These are phyloP conservation scores for Prunella vulgaris DNA, from an alignment of 257 asterid species.

Conservation along the genomic window DNA sequence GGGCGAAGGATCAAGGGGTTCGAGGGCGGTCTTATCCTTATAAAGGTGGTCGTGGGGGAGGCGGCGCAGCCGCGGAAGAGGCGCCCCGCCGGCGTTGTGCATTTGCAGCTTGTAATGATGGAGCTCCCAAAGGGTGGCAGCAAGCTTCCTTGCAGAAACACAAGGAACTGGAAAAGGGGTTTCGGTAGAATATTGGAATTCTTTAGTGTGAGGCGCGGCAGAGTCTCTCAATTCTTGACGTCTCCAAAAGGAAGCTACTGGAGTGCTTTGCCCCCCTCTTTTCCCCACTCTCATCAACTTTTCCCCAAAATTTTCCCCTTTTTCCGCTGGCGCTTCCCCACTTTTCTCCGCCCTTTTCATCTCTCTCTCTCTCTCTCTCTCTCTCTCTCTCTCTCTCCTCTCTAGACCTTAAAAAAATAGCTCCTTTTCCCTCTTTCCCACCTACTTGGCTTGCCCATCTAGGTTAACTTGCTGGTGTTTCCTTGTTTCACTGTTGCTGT, in stretches of 20 bases:
- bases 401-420: conserved; percentile 23
- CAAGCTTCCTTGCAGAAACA: conserved; percentile 84
- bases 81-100: conserved; percentile 46
- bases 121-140: conserved; percentile 79
- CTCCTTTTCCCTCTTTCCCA: conserved; percentile 25
- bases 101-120: conserved; percentile 52
- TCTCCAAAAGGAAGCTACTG: conserved; percentile 71
- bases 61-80: conserved; percentile 65
- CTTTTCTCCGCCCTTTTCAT: conserved; percentile 72
- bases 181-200: conserved; percentile 22
- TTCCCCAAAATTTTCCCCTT: conserved; percentile 67
- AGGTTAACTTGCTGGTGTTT: conserved; percentile 39
- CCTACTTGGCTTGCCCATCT: conserved; percentile 33
- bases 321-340: conserved; percentile 62
- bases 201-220: not conserved
- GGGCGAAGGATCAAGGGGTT: conserved; percentile 63
- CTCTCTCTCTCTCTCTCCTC: conserved; percentile 35
- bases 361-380: conserved; percentile 34
- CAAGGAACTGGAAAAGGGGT: conserved; percentile 27
- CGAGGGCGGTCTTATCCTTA: conserved; percentile 35
- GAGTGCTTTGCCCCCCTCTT: conserved; percentile 78
- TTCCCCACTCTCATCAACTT: conserved; percentile 80
- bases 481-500: conserved; percentile 19
- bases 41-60: conserved; percentile 41
- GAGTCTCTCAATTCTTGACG: conserved; percentile 25